Evolutionary conservation across 345 rosid species (phyloP).

Genomic region (Brassica rapa): DNA sequence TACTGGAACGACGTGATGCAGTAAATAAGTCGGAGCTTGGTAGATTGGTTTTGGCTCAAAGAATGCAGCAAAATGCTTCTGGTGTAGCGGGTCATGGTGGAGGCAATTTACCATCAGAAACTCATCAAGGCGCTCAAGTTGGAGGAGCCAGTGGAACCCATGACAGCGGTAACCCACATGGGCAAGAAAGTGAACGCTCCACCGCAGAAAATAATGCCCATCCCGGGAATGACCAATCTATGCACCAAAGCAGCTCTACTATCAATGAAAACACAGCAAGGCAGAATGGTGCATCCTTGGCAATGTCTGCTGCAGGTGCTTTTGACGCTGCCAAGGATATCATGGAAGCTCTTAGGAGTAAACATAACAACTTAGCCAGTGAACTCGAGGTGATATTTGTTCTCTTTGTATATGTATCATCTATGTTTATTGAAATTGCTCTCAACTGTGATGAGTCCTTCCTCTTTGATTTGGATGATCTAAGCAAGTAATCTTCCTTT

Average conservation of each 20-base stretch:
- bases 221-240: slow-evolving; percentile 67
- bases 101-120: slow-evolving; percentile 52
- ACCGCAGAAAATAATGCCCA: slow-evolving; percentile 57
- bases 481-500: slow-evolving; percentile 15
- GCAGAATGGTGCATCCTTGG: slow-evolving; percentile 64
- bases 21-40: slow-evolving; percentile 79
- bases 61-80: slow-evolving; percentile 75
- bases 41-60: slow-evolving; percentile 80
- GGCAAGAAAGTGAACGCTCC: slow-evolving; percentile 79
- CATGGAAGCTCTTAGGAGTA: slow-evolving; percentile 95
- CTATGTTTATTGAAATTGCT: not conserved
- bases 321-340: slow-evolving; percentile 97
- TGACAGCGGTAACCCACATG: slow-evolving; percentile 70
- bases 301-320: slow-evolving; percentile 81
- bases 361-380: slow-evolving; percentile 88
- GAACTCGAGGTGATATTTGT: slow-evolving; percentile 70
- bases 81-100: slow-evolving; percentile 64
- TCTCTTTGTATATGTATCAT: not conserved
- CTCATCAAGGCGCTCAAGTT: slow-evolving; percentile 60
- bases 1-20: slow-evolving; percentile 96
- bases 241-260: slow-evolving; percentile 69
- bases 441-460: not conserved
- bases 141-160: slow-evolving; percentile 63
- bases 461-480: slow-evolving; percentile 22
- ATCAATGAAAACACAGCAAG: slow-evolving; percentile 58